Percentiles rank a stretch among this genome's conserved stretches.
These are phyloP conservation scores for Dactylellina sp. DNA, from an alignment of 2,329 filamentous ascomycete species.

Conservation along the genomic window DNA sequence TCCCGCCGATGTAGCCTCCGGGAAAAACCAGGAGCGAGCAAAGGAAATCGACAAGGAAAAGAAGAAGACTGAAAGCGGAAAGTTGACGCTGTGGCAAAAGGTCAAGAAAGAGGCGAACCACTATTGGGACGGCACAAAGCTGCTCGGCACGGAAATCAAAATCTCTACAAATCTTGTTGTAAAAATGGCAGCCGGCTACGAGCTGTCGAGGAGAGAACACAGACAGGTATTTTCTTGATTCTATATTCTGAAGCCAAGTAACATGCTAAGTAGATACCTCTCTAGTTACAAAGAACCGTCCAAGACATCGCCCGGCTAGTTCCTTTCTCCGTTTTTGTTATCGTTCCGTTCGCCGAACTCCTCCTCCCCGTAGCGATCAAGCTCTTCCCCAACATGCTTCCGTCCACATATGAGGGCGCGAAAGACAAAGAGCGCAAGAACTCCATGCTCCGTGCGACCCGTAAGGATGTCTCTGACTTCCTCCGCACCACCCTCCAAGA, in stretches of 20 bases:
- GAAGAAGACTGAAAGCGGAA: constrained; percentile 80
- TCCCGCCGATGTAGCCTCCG: constrained; percentile 42
- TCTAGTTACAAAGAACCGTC: constrained; percentile 82
- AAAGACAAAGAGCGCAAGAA: constrained; percentile 92
- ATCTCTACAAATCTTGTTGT: constrained; percentile 91
- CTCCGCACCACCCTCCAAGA: constrained; percentile 88
- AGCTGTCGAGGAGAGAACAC: constrained; percentile 91
- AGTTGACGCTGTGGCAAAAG: constrained; percentile 88
- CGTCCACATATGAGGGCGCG: constrained; percentile 95
- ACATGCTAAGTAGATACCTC: neutral
- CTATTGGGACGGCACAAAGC: constrained; percentile 98
- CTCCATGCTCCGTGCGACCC: constrained; percentile 80
- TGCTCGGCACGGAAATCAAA: constrained; percentile 88
- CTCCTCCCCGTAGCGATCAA: constrained; percentile 90
- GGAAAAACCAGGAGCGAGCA: constrained; percentile 60
- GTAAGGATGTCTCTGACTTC: constrained; percentile 93
- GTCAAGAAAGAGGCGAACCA: constrained; percentile 93
- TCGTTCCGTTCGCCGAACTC: constrained; percentile 94
- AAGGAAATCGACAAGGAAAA: constrained; percentile 70
- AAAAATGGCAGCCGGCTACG: constrained; percentile 98
- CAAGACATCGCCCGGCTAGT: constrained; percentile 92
- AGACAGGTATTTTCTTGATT: constrained; percentile 71
- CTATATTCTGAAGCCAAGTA: neutral
- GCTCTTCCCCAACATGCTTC: constrained; percentile 96
- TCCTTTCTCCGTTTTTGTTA: constrained; percentile 95